A percentile compares a stretch with the other conserved stretches of the same genome.
Evolutionary conservation across 2,329 filamentous ascomycete species (phyloP).

Genomic region (Pseudogymnoascus destructans): DNA sequence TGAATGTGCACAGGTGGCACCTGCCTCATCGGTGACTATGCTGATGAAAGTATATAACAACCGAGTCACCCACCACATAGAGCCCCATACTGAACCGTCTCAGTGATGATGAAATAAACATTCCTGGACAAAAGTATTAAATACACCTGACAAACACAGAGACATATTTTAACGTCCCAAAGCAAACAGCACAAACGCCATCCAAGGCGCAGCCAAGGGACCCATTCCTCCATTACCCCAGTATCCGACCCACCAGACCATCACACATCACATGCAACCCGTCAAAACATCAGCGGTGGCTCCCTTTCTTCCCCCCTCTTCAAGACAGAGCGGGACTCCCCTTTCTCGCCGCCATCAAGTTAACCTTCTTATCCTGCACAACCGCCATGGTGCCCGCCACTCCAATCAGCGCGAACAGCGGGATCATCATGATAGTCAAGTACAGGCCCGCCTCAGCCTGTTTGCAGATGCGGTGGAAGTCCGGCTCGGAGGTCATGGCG

Average conservation of each 20-base stretch:
- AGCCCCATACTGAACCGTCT: background rate
- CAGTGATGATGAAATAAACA: background rate
- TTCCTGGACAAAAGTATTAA: conserved; percentile 4
- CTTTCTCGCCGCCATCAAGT: conserved; percentile 21
- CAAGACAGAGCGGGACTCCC: conserved; percentile 23
- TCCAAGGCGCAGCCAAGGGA: conserved; percentile 1
- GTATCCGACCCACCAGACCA: background rate
- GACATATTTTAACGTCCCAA: background rate
- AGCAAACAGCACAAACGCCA: background rate
- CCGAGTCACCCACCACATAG: background rate
- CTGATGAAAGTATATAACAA: background rate
- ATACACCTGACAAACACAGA: conserved; percentile 5
- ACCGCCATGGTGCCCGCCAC: conserved; percentile 34
- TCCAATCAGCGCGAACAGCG: conserved; percentile 34
- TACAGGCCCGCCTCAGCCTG: conserved; percentile 42
- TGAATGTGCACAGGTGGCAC: background rate
- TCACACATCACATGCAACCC: background rate
- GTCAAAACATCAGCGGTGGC: background rate
- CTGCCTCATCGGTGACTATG: background rate
- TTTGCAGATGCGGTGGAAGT: conserved; percentile 43
- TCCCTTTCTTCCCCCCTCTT: background rate
- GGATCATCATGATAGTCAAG: conserved; percentile 42
- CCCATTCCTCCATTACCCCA: conserved; percentile 1
- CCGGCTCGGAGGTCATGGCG: conserved; percentile 37
- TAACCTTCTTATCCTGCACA: conserved; percentile 32